Conservation (phyloP, 1,284 basidiomycete genomes). For the Phylloporus sp. region DNA sequence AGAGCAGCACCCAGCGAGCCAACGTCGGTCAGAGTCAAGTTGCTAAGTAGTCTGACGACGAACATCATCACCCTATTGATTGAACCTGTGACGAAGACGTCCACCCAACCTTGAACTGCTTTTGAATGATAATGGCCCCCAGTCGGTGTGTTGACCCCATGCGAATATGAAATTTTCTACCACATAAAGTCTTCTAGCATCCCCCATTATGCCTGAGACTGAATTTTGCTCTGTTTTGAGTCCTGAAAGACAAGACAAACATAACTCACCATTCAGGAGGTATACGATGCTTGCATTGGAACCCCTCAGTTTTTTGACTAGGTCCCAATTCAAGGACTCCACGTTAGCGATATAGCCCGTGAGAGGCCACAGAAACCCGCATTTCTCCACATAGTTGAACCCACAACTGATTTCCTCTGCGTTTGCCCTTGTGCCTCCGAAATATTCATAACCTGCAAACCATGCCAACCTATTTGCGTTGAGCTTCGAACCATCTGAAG, state of each 20-base stretch:
- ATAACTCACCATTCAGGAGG: conserved; percentile 84
- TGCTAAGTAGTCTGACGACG: too few relatives aligned
- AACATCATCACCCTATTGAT: too few relatives aligned
- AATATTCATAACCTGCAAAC: conserved; percentile 74
- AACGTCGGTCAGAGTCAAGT: too few relatives aligned
- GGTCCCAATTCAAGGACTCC: conserved; percentile 71
- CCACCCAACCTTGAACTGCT: too few relatives aligned
- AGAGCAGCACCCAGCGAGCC: too few relatives aligned
- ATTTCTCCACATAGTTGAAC: conserved; percentile 72
- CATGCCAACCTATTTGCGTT: neutral
- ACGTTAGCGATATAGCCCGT: conserved; percentile 93
- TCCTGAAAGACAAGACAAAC: conserved; percentile 12
- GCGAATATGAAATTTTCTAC: too few relatives aligned
- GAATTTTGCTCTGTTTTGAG: conserved; percentile 1
- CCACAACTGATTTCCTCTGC: conserved; percentile 73
- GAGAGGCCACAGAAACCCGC: conserved; percentile 73
- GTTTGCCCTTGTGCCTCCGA: conserved; percentile 77
- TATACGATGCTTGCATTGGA: conserved; percentile 76
- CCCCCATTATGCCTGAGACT: too few relatives aligned
- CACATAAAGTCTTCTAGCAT: too few relatives aligned
- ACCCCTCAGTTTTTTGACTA: conserved; percentile 69
- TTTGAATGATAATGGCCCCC: too few relatives aligned
- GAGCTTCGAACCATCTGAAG: neutral
- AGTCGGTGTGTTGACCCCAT: too few relatives aligned
- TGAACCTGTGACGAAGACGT: too few relatives aligned